These are phyloP conservation scores for Scleroderma citrinum DNA, from an alignment of 768 basidiomycete genomes.

Conservation along the genomic window DNA sequence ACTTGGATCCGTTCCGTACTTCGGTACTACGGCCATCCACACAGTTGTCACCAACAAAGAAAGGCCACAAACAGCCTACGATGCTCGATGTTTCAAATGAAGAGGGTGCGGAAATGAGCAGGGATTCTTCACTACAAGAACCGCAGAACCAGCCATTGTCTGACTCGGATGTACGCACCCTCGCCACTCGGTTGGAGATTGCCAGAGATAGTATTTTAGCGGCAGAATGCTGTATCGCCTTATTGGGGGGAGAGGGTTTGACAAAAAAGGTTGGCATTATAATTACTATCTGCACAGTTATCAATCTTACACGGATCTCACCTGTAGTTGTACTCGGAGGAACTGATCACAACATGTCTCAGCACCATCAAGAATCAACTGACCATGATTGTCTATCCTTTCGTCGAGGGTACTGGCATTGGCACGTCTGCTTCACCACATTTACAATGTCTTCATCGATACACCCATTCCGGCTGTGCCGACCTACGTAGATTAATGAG, in stretches of 20 bases:
- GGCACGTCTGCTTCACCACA: conserved; percentile 39
- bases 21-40: conserved; percentile 12
- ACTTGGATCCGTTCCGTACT: conserved; percentile 61
- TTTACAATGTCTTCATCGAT: conserved; percentile 46
- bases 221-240: conserved; percentile 74
- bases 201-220: conserved; percentile 74
- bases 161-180: conserved; percentile 44
- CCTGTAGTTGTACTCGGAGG: conserved; percentile 84
- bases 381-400: conserved; percentile 75
- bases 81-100: conserved; percentile 2
- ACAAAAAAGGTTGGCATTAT: conserved; percentile 69
- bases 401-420: conserved; percentile 63
- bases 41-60: conserved; percentile 30
- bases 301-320: conserved; percentile 1
- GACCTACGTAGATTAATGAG: conserved; percentile 45
- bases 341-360: conserved; percentile 79
- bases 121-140: conserved; percentile 3
- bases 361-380: conserved; percentile 74
- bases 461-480: conserved; percentile 29
- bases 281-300: neutral
- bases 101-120: neutral
- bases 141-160: conserved; percentile 26
- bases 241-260: conserved; percentile 73
- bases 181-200: conserved; percentile 49
- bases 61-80: conserved; percentile 31